Evolutionary conservation across 2,329 filamentous ascomycete genomes (phyloP).

Genomic region (Knoxdaviesia proteae): DNA sequence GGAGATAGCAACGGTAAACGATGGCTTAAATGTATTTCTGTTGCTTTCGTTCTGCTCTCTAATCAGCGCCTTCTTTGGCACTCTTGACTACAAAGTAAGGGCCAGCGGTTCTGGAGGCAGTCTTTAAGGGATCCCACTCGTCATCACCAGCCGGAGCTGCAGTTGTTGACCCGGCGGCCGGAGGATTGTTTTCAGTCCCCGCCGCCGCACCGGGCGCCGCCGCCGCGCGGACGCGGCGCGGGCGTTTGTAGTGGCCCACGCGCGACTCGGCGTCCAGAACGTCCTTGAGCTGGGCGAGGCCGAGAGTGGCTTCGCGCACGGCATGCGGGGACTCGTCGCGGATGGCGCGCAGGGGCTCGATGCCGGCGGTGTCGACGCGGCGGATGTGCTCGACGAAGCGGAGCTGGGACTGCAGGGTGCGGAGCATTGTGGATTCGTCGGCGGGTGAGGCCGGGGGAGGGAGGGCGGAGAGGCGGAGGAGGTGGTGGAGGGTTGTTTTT

Average conservation of each 20-base stretch:
- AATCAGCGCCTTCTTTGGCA: constrained; percentile 17
- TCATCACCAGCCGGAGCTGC: constrained; percentile 26
- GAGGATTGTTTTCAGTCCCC: not conserved
- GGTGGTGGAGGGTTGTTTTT: constrained; percentile 51
- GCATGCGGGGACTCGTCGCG: constrained; percentile 56
- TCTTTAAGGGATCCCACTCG: constrained; percentile 50
- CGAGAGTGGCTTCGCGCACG: constrained; percentile 37
- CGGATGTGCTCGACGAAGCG: constrained; percentile 68
- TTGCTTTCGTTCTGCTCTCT: constrained; percentile 1
- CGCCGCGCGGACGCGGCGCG: constrained; percentile 13
- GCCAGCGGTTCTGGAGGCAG: constrained; percentile 44
- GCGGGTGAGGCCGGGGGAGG: constrained; percentile 41
- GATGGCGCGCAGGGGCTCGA: constrained; percentile 58
- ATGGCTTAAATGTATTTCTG: not conserved
- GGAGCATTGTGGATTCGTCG: constrained; percentile 51
- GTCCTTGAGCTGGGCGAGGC: constrained; percentile 31
- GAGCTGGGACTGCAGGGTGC: constrained; percentile 60
- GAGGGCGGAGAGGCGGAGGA: constrained; percentile 75
- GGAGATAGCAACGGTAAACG: too few species aligned
- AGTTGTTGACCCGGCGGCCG: constrained; percentile 4
- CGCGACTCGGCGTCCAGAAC: constrained; percentile 38
- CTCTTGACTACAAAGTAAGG: constrained; percentile 62
- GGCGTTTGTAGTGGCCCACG: constrained; percentile 31
- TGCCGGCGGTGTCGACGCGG: constrained; percentile 44
- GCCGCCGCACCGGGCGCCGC: not conserved